Conservation (phyloP, 2,329 filamentous ascomycete genomes). For the Diaporthe sp. region DNA sequence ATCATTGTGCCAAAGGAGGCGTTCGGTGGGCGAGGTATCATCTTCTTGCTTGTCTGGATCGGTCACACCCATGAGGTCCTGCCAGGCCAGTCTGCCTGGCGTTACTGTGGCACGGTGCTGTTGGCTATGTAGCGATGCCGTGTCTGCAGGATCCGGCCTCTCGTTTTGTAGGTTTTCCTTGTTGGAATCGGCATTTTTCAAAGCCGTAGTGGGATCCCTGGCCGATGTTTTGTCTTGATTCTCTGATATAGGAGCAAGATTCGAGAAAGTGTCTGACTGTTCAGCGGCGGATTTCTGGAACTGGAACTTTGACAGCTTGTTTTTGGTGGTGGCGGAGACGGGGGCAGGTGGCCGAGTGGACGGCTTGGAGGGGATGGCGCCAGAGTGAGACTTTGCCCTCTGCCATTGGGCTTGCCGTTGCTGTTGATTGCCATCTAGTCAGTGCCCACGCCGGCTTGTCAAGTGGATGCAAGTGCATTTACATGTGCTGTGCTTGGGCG, state of each 20-base stretch:
- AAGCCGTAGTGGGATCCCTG: constrained; percentile 26
- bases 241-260: constrained; percentile 1
- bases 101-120: constrained; percentile 50
- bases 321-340: constrained; percentile 71
- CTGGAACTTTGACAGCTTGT: constrained; percentile 70
- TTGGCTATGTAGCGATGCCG: constrained; percentile 10
- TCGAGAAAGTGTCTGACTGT: constrained; percentile 11
- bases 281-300: constrained; percentile 58
- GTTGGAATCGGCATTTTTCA: constrained; percentile 41
- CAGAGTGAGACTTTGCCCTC: constrained; percentile 65
- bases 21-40: constrained; percentile 70
- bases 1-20: constrained; percentile 71
- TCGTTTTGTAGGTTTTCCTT: constrained; percentile 44
- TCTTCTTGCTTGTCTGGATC: constrained; percentile 59
- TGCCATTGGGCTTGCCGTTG: constrained; percentile 64
- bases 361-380: constrained; percentile 53
- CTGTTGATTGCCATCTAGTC: neutral
- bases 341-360: constrained; percentile 53
- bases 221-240: neutral
- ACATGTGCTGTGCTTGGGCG: neutral
- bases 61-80: constrained; percentile 67
- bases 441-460: neutral
- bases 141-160: constrained; percentile 16
- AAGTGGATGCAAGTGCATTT: neutral
- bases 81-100: constrained; percentile 68